Base-by-base conservation (phyloP, 23 red algal species). In the Gracilaria domingensis region DNA sequence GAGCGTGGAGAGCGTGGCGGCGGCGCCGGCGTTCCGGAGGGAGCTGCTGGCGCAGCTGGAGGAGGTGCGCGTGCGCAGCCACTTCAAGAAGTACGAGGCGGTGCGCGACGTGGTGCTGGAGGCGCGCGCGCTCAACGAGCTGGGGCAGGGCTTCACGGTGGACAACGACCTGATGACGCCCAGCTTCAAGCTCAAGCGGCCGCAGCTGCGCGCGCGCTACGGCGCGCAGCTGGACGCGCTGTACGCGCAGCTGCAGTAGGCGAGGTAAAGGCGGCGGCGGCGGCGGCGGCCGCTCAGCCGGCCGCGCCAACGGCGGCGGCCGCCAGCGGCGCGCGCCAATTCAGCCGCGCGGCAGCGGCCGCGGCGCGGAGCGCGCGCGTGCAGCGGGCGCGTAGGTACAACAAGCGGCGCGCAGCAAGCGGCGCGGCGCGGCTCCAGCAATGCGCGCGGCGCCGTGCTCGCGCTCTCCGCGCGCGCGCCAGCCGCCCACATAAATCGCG, bases 81-180 rank as follows among this genome's bases (percentile, higher is more conserved):
- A 82, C 18, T 93, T 98, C 34, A 98, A 98, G 82, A 86, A 94
- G 56, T 98, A 93, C 51, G 96, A 98, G 82, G 50, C 62, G 49
- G 66, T 98, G 44, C 91, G 85, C 9, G 81, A 93, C 60, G 65
- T 95, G 21, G 60, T 93, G 36, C 81, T 98, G 17, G 96, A 98
- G 81, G 89, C 91, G 23, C 54, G 40, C 28, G 96, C 94, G 8
- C 29, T 97, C 26, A 97, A 97, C 55, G 95, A 97, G 2, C 49
- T 97, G 59, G 86, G 80, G n/a, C 89, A 93, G 75, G 95, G 93
- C 29, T 98, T 98, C 59, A 83, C 80, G 16, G 84, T 98, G 39
- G 96, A 95, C 28, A 98, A 98, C 64, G 86, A 96, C 71, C 70
- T 95, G 69, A 55, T 95, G 85, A 98, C 96, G 47, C 96, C 96